Base-by-base conservation (phyloP, 1,284 basidiomycete genomes). In the Dichomitus squalens region DNA sequence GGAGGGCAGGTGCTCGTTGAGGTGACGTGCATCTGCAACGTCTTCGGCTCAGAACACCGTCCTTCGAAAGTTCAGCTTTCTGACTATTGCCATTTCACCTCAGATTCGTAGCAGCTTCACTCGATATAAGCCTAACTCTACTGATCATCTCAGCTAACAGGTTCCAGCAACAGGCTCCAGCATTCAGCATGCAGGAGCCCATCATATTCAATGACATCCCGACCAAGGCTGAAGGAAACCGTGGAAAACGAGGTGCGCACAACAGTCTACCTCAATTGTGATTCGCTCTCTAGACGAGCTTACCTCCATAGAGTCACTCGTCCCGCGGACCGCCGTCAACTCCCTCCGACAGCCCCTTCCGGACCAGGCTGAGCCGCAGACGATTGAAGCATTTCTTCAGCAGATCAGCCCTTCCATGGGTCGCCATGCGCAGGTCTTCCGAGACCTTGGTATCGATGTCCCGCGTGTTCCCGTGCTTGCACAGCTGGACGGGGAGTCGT, bases 191-290 rank as follows among this genome's bases (percentile, higher is more conserved):
- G n/a, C n/a, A n/a, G n/a, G 56, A 55, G 14, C 55, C 53, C 11
- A 58, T 61, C 47, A 27, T 53, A 6, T 64, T 71, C 40, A 72
- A 72, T 57, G 70, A 72, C 53, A 66, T 68, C 38, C 62, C 69
- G 7, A 55, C 59, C 12, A 64, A 54, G 18, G 49, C n/a, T 58
- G 14, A 53, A 65, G 29, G 58, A 59, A 7, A 63, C 53, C 6
- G 39, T 21, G 40, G 48, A 58, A 59, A 35, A 52, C 12, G 23
- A 49, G 23, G 48, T 49, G 31, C 1, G 47, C 23, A 34, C 44
- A 9, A 25, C 16, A 65, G 66, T n/a, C 47, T n/a, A n/a, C n/a
- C n/a, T n/a, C n/a, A n/a, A n/a, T n/a, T n/a, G n/a, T n/a, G n/a
- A n/a, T n/a, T n/a, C n/a, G n/a, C n/a, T n/a, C n/a, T n/a, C n/a